Conservation (phyloP, 805 yeast genomes). For the Yarrowia alimentaria region DNA sequence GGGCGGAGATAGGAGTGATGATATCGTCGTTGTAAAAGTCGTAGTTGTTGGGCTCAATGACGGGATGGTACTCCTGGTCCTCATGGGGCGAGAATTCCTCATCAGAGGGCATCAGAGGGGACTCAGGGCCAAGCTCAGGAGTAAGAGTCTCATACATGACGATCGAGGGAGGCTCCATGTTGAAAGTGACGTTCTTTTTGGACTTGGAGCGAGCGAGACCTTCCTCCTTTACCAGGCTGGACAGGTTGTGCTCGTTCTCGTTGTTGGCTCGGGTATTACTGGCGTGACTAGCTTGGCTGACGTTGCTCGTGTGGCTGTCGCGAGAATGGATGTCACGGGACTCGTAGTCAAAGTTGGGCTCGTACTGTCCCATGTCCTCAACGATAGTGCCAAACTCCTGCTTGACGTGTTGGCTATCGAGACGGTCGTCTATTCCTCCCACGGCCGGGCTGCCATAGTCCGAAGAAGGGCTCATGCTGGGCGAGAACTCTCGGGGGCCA, state of each 20-base stretch:
- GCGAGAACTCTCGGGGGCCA: constrained; percentile 22
- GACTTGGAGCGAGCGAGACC: constrained; percentile 23
- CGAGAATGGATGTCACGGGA: no score
- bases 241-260: not conserved
- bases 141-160: constrained; percentile 23
- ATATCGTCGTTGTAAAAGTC: constrained; percentile 23
- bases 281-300: no score
- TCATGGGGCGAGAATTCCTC: constrained; percentile 15
- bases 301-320: no score
- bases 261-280: no score
- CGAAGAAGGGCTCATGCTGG: constrained; percentile 17
- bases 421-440: constrained; percentile 2
- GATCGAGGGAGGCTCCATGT: constrained; percentile 25
- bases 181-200: constrained; percentile 23
- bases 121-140: constrained; percentile 20
- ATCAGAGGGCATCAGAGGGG: constrained; percentile 8
- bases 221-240: constrained; percentile 1
- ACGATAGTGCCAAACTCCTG: constrained; percentile 6
- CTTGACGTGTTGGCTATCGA: not conserved
- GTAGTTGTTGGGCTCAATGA: constrained; percentile 10
- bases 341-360: not conserved
- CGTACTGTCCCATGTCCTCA: not conserved
- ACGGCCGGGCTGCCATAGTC: constrained; percentile 11
- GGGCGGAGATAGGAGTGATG: constrained; percentile 20
- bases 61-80: constrained; percentile 9